Percentiles rank a stretch among this genome's conserved stretches.
These are phyloP conservation scores for Alternaria burnsii DNA, from an alignment of 2,329 filamentous ascomycete genomes.

Conservation along the genomic window DNA sequence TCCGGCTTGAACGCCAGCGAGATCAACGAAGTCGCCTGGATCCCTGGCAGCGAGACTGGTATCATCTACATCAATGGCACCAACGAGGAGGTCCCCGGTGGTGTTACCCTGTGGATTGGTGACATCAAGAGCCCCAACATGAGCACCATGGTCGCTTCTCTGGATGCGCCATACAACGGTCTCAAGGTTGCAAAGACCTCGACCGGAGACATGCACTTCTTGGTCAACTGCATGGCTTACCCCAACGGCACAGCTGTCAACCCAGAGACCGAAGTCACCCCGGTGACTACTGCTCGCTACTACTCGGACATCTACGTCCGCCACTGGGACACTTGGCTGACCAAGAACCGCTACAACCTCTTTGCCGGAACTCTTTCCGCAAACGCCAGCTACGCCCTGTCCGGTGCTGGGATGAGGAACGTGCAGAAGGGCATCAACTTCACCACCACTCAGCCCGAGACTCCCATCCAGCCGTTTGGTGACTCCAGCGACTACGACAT, in stretches of 20 bases:
- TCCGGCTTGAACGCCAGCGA: slow-evolving; percentile 44
- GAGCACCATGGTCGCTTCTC: slow-evolving; percentile 47
- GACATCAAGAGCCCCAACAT: slow-evolving; percentile 40
- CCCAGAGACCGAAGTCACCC: slow-evolving; percentile 65
- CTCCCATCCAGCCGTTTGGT: slow-evolving; percentile 79
- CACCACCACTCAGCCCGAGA: slow-evolving; percentile 65
- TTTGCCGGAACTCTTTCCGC: slow-evolving; percentile 71
- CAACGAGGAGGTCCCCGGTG: slow-evolving; percentile 61
- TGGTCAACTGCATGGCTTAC: slow-evolving; percentile 68
- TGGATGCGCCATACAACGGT: slow-evolving; percentile 59
- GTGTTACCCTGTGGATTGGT: slow-evolving; percentile 49
- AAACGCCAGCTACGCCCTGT: slow-evolving; percentile 39
- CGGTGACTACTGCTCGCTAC: slow-evolving; percentile 70
- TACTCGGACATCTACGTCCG: slow-evolving; percentile 80
- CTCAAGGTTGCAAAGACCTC: slow-evolving; percentile 58
- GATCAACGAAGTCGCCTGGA: slow-evolving; percentile 46
- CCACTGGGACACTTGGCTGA: slow-evolving; percentile 82
- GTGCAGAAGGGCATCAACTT: slow-evolving; percentile 70
- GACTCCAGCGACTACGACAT: slow-evolving; percentile 81
- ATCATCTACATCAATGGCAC: slow-evolving; percentile 72
- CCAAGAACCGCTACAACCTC: slow-evolving; percentile 73
- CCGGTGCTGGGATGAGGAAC: slow-evolving; percentile 52
- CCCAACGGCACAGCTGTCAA: slow-evolving; percentile 76
- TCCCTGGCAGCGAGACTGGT: slow-evolving; percentile 51
- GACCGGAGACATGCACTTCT: slow-evolving; percentile 54